Base-by-base conservation (phyloP, 257 asterid genomes). In the Misopates orontium region DNA sequence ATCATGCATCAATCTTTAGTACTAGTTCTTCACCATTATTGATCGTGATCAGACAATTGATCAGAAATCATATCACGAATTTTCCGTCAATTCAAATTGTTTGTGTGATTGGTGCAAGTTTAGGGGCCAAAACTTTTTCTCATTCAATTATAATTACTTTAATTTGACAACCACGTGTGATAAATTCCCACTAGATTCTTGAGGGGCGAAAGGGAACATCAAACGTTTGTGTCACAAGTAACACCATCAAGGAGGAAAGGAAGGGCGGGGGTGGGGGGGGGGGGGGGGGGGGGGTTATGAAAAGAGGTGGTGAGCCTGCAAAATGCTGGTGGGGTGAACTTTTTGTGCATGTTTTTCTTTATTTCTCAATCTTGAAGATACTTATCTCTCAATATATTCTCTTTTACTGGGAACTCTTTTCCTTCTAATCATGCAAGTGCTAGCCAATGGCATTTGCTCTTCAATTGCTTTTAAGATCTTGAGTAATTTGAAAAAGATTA, bases 171-270 rank as follows among this genome's bases (percentile, higher is more conserved):
- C 36, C 64, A 58, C 64, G 21, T 58, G 64, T 28, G 39, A 36
- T 32, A 8, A 10, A 17, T n/a, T 57, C 19, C 49, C 64, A 58
- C 64, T 39, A 58, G 50, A 58, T 58, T 58, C 64, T 58, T 58
- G 40, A 58, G 36, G 31, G 39, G 64, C 28, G 17, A 58, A 57
- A 16, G 18, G 10, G 13, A 56, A 56, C 47, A 17, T 14, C 61
- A 24, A 10, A 24, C 31, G 47, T 56, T 24, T 55, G 22, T 56
- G 64, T 36, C 58, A 53, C 58, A 21, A 53, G 17, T 23, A 16
- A 53, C 14, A 16, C 44, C 22, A 56, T 4, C 39, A 4, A 21
- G 23, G n/a, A 8, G 16, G 20, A 1, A 1, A 15, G 44, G 62
- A 45, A n/a, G n/a, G n/a, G n/a, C n/a, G n/a, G n/a, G n/a, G n/a